Evolutionary conservation across 176 grass and related monocot genomes (phyloP).

Genomic region (Poa annua): DNA sequence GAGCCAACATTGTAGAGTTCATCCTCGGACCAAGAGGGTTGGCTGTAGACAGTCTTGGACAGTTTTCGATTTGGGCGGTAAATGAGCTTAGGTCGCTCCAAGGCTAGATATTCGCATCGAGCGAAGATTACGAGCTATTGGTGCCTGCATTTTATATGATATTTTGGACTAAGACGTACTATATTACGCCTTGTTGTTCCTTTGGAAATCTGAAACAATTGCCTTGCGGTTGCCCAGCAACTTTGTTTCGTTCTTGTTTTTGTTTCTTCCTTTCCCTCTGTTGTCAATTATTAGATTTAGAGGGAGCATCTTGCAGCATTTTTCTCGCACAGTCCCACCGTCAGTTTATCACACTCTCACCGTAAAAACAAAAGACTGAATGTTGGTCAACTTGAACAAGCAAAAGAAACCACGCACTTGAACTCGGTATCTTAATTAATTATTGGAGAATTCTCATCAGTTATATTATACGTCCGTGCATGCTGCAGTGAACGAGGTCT

Average conservation of each 20-base stretch:
- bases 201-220: constrained; percentile 16
- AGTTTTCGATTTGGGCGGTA: constrained; percentile 12
- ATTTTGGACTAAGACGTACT: not conserved
- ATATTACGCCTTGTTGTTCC: not conserved
- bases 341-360: not conserved
- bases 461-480: not conserved
- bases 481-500: constrained; percentile 65
- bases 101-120: not conserved
- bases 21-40: not conserved
- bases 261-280: not conserved
- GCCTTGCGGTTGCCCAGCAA: not conserved
- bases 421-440: no score
- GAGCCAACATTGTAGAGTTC: not conserved
- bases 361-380: not conserved
- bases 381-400: not conserved
- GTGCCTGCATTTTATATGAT: constrained; percentile 1
- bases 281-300: not conserved
- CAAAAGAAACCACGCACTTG: no score
- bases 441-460: not conserved
- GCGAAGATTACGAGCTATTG: not conserved
- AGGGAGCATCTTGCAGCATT: not conserved
- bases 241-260: not conserved
- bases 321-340: not conserved
- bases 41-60: not conserved
- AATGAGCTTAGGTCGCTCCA: not conserved